phyloP scores from a whole-genome alignment of 2,329 filamentous ascomycete species.

The Penicillium sp. region DNA sequence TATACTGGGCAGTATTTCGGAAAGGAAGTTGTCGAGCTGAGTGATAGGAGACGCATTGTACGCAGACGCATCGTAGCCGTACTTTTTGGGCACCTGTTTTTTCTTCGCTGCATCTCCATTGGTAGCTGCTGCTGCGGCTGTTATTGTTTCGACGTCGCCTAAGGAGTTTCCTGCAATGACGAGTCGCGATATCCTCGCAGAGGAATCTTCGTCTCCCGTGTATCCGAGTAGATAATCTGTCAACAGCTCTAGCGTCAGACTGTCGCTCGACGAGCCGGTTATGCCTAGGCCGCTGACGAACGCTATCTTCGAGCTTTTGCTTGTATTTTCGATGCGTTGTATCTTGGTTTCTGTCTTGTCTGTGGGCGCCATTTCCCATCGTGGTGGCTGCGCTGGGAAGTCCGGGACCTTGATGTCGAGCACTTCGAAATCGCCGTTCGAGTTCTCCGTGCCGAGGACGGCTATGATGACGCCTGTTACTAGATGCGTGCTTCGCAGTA shows the following conservation, averaged over 20 bases:
- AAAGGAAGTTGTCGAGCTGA: constrained; percentile 77
- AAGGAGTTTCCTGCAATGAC: constrained; percentile 92
- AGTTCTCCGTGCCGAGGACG: constrained; percentile 91
- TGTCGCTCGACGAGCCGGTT: constrained; percentile 70
- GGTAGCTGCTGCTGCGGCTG: constrained; percentile 36
- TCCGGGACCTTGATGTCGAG: constrained; percentile 87
- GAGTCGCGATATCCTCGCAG: constrained; percentile 68
- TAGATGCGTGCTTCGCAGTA: constrained; percentile 65
- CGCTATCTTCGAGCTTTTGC: constrained; percentile 66
- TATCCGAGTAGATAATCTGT: constrained; percentile 87
- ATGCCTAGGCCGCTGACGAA: constrained; percentile 86
- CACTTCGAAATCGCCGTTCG: constrained; percentile 86
- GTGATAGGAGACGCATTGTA: constrained; percentile 86
- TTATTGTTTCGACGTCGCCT: constrained; percentile 34
- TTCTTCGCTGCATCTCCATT: constrained; percentile 30
- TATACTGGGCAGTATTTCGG: constrained; percentile 75
- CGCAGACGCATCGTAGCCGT: constrained; percentile 83
- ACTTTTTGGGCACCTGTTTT: constrained; percentile 66
- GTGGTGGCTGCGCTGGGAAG: constrained; percentile 72
- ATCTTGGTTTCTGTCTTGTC: constrained; percentile 25
- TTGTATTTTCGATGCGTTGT: constrained; percentile 38
- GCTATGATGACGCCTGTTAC: constrained; percentile 93
- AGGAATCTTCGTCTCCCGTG: constrained; percentile 53
- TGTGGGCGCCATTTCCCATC: constrained; percentile 65
- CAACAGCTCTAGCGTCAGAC: constrained; percentile 71